Percentiles rank a stretch among this genome's conserved stretches.
phyloP scores from a whole-genome alignment of 345 rosid species.

The Murraya paniculata region DNA sequence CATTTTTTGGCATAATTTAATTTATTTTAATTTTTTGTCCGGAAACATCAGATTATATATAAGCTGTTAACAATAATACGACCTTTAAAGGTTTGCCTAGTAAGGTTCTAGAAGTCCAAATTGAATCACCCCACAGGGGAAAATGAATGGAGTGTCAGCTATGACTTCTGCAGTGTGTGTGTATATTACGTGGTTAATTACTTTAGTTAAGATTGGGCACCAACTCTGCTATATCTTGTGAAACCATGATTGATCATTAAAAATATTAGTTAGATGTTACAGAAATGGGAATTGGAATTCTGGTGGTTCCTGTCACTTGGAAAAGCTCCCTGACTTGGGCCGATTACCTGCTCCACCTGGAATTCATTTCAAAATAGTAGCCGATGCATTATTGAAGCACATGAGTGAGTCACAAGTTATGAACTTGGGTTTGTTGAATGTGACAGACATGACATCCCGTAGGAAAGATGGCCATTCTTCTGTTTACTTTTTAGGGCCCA shows the following conservation, averaged over 20 bases:
- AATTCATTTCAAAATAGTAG: constrained; percentile 29
- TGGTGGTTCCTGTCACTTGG: constrained; percentile 62
- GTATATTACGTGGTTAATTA: not conserved
- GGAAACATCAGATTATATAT: not conserved
- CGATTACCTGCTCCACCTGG: constrained; percentile 34
- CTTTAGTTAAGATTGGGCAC: not conserved
- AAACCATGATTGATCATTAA: not conserved
- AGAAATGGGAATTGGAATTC: constrained; percentile 67
- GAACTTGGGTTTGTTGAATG: constrained; percentile 49
- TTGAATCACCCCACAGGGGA: not conserved
- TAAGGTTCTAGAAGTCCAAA: not conserved
- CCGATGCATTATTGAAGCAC: constrained; percentile 33
- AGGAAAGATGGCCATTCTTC: constrained; percentile 84
- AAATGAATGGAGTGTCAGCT: not conserved
- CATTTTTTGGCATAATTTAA: not conserved
- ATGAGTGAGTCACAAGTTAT: constrained; percentile 26
- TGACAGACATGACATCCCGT: constrained; percentile 53
- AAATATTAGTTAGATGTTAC: constrained; percentile 14
- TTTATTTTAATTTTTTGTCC: no score
- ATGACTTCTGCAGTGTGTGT: not conserved
- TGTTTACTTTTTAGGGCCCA: constrained; percentile 49
- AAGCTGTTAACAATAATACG: not conserved
- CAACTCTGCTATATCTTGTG: not conserved
- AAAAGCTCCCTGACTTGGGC: constrained; percentile 60
- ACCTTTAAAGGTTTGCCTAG: not conserved